Evolutionary conservation across 345 rosid genomes (phyloP).

Genomic region (Durio zibethinus): DNA sequence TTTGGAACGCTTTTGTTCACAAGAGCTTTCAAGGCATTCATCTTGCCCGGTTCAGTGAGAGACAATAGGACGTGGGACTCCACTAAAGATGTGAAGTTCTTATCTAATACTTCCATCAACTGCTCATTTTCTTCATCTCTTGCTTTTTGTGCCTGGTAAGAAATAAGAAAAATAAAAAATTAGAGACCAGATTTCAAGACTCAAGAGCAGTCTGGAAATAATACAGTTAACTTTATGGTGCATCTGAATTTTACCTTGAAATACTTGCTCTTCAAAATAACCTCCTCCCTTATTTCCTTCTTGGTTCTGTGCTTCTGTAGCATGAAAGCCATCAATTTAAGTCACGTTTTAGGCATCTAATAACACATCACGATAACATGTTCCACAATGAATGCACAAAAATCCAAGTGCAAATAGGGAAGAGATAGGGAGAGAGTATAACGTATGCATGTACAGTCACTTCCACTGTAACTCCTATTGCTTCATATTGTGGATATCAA

Average conservation of each 20-base stretch:
- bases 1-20: conserved; percentile 36
- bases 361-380: neutral
- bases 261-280: conserved; percentile 90
- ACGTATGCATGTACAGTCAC: neutral
- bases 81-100: conserved; percentile 59
- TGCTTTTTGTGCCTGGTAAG: conserved; percentile 77
- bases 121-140: conserved; percentile 77
- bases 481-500: neutral
- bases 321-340: conserved; percentile 11
- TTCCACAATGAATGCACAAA: neutral
- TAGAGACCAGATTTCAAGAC: neutral
- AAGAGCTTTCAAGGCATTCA: conserved; percentile 58
- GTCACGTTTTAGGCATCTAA: neutral
- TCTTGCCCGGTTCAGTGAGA: conserved; percentile 63
- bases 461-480: neutral
- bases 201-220: neutral
- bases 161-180: neutral
- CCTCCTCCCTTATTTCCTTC: conserved; percentile 88
- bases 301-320: conserved; percentile 77
- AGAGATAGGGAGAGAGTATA: neutral
- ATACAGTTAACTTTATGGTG: neutral
- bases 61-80: conserved; percentile 54
- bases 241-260: conserved; percentile 58
- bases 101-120: conserved; percentile 74
- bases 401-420: neutral